Conservation (phyloP, 441 rosid genomes). For the Heliophila coronopifolia region DNA sequence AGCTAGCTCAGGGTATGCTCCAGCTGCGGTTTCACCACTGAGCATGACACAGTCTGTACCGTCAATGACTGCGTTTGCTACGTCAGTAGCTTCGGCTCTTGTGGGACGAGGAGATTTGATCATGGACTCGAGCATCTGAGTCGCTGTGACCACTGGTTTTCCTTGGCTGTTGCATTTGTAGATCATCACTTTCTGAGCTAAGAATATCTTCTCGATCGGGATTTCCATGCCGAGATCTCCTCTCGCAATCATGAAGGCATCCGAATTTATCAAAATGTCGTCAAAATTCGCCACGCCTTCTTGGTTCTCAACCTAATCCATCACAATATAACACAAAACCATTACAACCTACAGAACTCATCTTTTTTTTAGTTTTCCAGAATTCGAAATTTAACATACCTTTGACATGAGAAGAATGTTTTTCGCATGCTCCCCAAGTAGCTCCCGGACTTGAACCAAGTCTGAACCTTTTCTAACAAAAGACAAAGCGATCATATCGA, state of each 20-base stretch:
- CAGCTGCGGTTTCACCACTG: constrained; percentile 92
- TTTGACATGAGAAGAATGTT: constrained; percentile 64
- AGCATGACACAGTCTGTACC: constrained; percentile 96
- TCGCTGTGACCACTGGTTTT: constrained; percentile 91
- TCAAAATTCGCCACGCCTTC: constrained; percentile 91
- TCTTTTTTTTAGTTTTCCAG: no score
- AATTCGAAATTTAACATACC: no score
- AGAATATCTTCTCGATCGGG: constrained; percentile 91
- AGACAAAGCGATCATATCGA: constrained; percentile 87
- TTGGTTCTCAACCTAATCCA: constrained; percentile 74
- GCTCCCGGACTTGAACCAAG: constrained; percentile 72
- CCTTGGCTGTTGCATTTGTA: constrained; percentile 90
- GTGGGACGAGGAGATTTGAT: constrained; percentile 93
- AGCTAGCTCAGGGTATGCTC: constrained; percentile 81
- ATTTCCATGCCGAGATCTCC: constrained; percentile 97
- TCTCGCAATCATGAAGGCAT: constrained; percentile 93
- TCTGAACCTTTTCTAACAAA: constrained; percentile 92
- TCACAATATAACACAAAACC: not conserved
- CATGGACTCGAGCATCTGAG: constrained; percentile 97
- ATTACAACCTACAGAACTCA: no score
- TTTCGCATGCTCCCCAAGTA: no score
- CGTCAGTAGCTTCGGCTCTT: constrained; percentile 93
- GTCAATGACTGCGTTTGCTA: constrained; percentile 87
- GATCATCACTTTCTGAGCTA: constrained; percentile 94
- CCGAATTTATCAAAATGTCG: constrained; percentile 84